Evolutionary conservation across 139 green algal genomes (phyloP).

Genomic region (Desmodesmus armatus): DNA sequence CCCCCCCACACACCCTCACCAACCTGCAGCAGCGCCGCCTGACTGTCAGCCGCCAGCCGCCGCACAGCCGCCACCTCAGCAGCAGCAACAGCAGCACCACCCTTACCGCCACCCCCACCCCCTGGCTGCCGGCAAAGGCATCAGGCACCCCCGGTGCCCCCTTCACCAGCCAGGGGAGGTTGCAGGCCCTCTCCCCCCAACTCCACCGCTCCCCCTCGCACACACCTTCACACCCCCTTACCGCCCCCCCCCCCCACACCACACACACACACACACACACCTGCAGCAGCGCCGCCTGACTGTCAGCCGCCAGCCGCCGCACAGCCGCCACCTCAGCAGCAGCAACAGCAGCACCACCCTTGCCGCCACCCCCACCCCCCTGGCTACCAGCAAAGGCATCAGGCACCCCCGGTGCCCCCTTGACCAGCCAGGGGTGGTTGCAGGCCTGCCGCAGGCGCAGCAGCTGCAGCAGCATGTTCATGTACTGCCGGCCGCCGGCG

Average conservation of each 20-base stretch:
- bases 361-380: too few relatives aligned
- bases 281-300: not conserved
- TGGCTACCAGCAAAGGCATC: too few relatives aligned
- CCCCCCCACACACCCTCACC: too few relatives aligned
- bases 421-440: constrained; percentile 88
- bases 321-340: not conserved
- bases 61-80: constrained; percentile 67
- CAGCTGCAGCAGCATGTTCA: constrained; percentile 89
- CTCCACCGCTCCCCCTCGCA: too few relatives aligned
- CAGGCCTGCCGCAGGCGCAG: constrained; percentile 92
- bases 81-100: too few relatives aligned
- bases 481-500: constrained; percentile 70
- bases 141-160: not conserved
- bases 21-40: constrained; percentile 56
- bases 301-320: not conserved
- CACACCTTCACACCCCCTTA: too few relatives aligned
- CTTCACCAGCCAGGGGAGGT: constrained; percentile 84
- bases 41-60: constrained; percentile 56
- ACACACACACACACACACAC: too few relatives aligned
- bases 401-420: not conserved
- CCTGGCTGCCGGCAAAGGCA: too few relatives aligned
- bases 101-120: too few relatives aligned
- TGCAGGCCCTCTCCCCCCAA: constrained; percentile 89
- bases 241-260: too few relatives aligned
- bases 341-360: too few relatives aligned